phyloP scores from a whole-genome alignment of 2,329 filamentous ascomycete genomes.

The Penicillium sp. region DNA sequence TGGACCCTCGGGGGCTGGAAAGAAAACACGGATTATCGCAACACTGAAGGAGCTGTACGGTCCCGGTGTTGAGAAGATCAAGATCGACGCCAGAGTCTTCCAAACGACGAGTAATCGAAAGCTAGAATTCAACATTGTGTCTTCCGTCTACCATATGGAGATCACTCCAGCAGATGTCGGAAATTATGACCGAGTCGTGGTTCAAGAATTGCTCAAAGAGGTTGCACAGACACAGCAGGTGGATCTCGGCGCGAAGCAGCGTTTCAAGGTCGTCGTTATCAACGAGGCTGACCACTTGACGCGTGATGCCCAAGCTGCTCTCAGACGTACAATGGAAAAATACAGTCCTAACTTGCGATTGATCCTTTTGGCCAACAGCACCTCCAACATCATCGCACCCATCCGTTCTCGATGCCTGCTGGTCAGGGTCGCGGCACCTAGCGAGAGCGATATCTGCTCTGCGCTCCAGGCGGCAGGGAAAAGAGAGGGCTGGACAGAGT shows the following conservation, averaged over 20 bases:
- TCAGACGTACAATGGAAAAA: conserved; percentile 98
- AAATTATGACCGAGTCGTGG: conserved; percentile 91
- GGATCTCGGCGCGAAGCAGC: conserved; percentile 84
- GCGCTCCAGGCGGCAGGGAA: conserved; percentile 71
- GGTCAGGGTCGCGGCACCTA: conserved; percentile 87
- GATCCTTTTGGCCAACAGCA: conserved; percentile 92
- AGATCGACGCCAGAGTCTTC: conserved; percentile 96
- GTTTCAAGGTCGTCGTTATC: conserved; percentile 98
- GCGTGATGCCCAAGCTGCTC: conserved; percentile 89
- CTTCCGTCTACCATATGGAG: conserved; percentile 95
- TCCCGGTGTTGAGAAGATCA: conserved; percentile 98
- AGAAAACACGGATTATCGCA: conserved; percentile 95
- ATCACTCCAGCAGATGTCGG: conserved; percentile 97
- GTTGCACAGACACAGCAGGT: conserved; percentile 99
- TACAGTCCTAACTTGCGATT: conserved; percentile 93
- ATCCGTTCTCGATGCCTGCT: conserved; percentile 90
- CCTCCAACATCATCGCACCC: conserved; percentile 98
- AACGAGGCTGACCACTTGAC: conserved; percentile 96
- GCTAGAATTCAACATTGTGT: conserved; percentile 98
- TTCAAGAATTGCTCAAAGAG: conserved; percentile 95
- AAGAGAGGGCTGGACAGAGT: conserved; percentile 80
- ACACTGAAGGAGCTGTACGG: conserved; percentile 95
- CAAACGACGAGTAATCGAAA: conserved; percentile 95
- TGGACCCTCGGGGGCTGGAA: conserved; percentile 92
- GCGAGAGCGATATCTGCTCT: conserved; percentile 77